Evolutionary conservation across 73 alveolate genomes (phyloP).

Genomic region (Paramecium octaurelia): DNA sequence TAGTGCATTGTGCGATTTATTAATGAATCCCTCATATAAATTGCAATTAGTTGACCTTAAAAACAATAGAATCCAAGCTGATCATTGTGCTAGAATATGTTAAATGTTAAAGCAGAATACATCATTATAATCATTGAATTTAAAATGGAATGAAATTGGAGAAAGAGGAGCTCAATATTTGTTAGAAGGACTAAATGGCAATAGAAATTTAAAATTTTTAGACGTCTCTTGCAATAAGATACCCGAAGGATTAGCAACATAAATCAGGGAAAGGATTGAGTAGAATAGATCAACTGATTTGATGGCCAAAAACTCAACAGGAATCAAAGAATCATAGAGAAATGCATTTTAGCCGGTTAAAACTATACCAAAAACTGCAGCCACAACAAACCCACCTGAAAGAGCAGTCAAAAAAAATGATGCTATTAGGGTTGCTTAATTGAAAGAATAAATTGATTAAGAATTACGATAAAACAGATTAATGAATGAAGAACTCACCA

Average conservation of each 20-base stretch:
- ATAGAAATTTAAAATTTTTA: slow-evolving; percentile 30
- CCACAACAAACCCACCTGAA: neutral
- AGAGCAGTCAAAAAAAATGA: slow-evolving; percentile 21
- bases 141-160: slow-evolving; percentile 63
- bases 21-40: slow-evolving; percentile 34
- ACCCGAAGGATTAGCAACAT: slow-evolving; percentile 61
- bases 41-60: slow-evolving; percentile 43
- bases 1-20: slow-evolving; percentile 36
- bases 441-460: slow-evolving; percentile 33
- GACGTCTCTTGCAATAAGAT: slow-evolving; percentile 62
- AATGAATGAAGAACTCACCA: neutral
- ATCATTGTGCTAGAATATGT: slow-evolving; percentile 22
- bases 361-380: slow-evolving; percentile 15
- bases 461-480: slow-evolving; percentile 36
- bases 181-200: slow-evolving; percentile 38
- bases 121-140: slow-evolving; percentile 41
- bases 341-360: neutral
- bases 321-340: slow-evolving; percentile 23
- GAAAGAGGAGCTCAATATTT: slow-evolving; percentile 54
- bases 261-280: slow-evolving; percentile 37
- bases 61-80: slow-evolving; percentile 49
- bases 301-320: neutral
- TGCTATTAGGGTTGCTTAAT: slow-evolving; percentile 32
- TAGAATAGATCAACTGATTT: slow-evolving; percentile 44
- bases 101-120: slow-evolving; percentile 8